Evolutionary conservation across 164 flowering plant genomes (phyloP).

Genomic region (Protea cynaroides): DNA sequence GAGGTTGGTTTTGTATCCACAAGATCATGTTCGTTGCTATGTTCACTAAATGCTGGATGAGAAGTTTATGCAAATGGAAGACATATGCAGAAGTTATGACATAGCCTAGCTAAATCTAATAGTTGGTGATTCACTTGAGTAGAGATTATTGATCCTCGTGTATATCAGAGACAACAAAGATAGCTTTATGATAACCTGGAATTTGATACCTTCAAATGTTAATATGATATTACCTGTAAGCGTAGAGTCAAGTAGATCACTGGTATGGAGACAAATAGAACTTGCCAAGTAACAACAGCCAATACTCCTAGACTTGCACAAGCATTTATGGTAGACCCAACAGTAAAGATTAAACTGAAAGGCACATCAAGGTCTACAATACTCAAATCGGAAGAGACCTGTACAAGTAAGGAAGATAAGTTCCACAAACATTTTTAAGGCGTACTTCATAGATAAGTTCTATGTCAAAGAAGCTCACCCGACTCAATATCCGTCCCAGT

Average conservation of each 20-base stretch:
- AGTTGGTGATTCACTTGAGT: no score
- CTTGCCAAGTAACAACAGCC: conserved; percentile 57
- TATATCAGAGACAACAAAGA: background rate
- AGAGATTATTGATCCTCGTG: no score
- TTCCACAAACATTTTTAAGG: background rate
- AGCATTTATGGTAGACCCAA: conserved; percentile 37
- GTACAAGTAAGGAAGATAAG: conserved; percentile 1
- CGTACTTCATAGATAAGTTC: background rate
- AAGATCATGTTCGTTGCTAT: no score
- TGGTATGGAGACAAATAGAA: conserved; percentile 21
- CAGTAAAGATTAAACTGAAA: conserved; percentile 7
- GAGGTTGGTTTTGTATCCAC: no score
- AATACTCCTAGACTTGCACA: conserved; percentile 44
- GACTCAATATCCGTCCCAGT: conserved; percentile 42
- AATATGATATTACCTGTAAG: conserved; percentile 46
- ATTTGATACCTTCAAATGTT: no score
- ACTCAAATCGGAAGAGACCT: conserved; percentile 25
- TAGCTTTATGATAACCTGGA: no score
- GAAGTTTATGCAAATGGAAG: no score
- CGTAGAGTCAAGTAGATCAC: conserved; percentile 40
- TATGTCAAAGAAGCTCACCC: conserved; percentile 28
- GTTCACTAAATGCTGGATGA: no score
- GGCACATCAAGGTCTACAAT: no score
- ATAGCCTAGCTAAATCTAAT: no score
- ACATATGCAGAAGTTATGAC: background rate